phyloP scores from a whole-genome alignment of 179 eudicot species.

The Camellia oleifera region DNA sequence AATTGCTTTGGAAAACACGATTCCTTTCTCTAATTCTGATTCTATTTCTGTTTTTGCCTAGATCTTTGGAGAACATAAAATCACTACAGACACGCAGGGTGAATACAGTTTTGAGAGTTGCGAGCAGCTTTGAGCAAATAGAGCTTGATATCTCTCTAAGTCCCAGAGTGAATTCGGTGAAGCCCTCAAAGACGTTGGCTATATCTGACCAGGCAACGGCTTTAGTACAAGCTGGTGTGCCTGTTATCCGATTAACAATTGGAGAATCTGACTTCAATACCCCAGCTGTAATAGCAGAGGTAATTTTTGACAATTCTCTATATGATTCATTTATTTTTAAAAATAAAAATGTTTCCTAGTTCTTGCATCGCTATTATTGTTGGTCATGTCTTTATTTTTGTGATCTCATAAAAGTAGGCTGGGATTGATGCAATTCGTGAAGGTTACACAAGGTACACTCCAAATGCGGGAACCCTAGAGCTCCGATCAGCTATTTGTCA shows the following conservation, averaged over 20 bases:
- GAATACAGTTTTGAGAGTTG: constrained; percentile 33
- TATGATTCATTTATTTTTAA: background rate
- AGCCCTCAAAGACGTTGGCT: constrained; percentile 87
- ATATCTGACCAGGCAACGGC: constrained; percentile 86
- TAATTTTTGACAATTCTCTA: constrained; percentile 11
- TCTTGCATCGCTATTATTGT: background rate
- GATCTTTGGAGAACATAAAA: constrained; percentile 28
- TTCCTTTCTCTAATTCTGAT: background rate
- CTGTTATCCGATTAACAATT: constrained; percentile 79
- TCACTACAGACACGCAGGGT: constrained; percentile 14
- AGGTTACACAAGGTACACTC: constrained; percentile 85
- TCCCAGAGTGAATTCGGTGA: constrained; percentile 77
- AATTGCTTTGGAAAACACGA: background rate
- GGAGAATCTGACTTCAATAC: constrained; percentile 97
- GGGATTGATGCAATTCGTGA: constrained; percentile 81
- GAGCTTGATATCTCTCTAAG: constrained; percentile 65
- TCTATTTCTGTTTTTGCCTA: constrained; percentile 12
- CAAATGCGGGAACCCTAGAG: constrained; percentile 86
- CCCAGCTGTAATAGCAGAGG: constrained; percentile 73
- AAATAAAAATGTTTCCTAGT: background rate
- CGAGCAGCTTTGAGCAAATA: constrained; percentile 26
- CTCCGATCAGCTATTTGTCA: constrained; percentile 77
- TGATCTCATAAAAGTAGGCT: constrained; percentile 42
- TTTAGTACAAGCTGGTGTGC: constrained; percentile 88
- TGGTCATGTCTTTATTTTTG: constrained; percentile 1